Evolutionary conservation across 768 basidiomycete species (phyloP).

Genomic region (Dioszegia aurantiaca): DNA sequence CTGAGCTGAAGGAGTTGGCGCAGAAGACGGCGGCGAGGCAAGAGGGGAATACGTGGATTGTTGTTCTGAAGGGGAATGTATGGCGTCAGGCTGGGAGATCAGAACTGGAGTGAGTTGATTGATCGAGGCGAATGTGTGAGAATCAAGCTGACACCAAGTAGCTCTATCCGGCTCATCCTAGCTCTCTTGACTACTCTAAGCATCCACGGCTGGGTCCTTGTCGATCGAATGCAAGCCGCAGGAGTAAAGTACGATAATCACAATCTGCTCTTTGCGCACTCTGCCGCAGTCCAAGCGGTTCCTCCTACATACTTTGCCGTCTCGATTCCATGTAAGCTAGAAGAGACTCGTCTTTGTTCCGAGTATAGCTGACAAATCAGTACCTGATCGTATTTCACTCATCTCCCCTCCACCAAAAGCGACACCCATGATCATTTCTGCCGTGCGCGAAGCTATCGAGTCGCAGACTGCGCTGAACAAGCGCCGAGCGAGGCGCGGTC

Average conservation of each 20-base stretch:
- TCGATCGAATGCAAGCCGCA: slow-evolving; percentile 31
- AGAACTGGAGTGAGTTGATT: slow-evolving; percentile 39
- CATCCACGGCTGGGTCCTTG: slow-evolving; percentile 36
- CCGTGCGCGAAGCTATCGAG: slow-evolving; percentile 34
- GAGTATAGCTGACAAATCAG: slow-evolving; percentile 21
- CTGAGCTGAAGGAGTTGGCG: not conserved
- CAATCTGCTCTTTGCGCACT: slow-evolving; percentile 38
- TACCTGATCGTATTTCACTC: slow-evolving; percentile 43
- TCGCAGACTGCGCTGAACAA: slow-evolving; percentile 12
- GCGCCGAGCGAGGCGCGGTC: not conserved
- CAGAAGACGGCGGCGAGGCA: not conserved
- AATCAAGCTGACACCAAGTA: slow-evolving; percentile 11
- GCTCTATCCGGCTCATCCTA: slow-evolving; percentile 36
- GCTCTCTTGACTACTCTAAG: slow-evolving; percentile 31
- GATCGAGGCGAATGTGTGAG: not conserved
- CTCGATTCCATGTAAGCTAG: slow-evolving; percentile 37
- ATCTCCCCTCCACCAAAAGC: slow-evolving; percentile 40
- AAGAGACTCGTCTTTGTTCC: no score
- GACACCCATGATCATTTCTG: slow-evolving; percentile 38
- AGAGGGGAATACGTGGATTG: slow-evolving; percentile 23
- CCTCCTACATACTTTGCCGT: slow-evolving; percentile 43
- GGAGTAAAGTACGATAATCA: slow-evolving; percentile 31
- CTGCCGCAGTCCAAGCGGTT: slow-evolving; percentile 11
- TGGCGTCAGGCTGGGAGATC: slow-evolving; percentile 40
- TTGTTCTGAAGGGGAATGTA: slow-evolving; percentile 29